A percentile compares a stretch with the other conserved stretches of the same genome.
These are phyloP conservation scores for Nigrograna mackinnonii DNA, from an alignment of 2,329 filamentous ascomycete genomes.

Conservation along the genomic window DNA sequence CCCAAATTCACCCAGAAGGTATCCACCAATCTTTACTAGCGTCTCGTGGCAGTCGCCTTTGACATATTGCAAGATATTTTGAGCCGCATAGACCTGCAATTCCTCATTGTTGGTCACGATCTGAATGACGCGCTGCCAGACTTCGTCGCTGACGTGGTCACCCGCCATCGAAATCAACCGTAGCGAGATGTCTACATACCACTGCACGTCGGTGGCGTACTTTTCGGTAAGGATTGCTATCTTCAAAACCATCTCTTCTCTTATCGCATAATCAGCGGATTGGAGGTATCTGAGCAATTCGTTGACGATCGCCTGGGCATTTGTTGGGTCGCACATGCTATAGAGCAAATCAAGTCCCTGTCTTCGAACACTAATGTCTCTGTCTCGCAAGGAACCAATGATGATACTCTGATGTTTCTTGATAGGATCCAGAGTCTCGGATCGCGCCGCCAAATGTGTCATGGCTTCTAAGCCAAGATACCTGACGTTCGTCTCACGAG, in stretches of 20 bases:
- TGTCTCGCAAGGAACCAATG: slow-evolving; percentile 87
- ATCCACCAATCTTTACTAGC: slow-evolving; percentile 94
- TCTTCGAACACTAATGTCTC: slow-evolving; percentile 94
- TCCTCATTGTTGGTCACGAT: slow-evolving; percentile 99
- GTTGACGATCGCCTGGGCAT: slow-evolving; percentile 88
- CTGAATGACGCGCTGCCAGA: slow-evolving; percentile 98
- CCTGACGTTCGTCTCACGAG: slow-evolving; percentile 93
- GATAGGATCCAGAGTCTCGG: slow-evolving; percentile 94
- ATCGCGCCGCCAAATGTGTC: slow-evolving; percentile 93
- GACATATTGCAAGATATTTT: slow-evolving; percentile 89
- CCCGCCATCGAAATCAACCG: slow-evolving; percentile 94
- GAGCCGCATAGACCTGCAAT: slow-evolving; percentile 92
- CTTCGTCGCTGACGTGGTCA: slow-evolving; percentile 97
- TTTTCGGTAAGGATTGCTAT: slow-evolving; percentile 98
- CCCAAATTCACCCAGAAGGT: slow-evolving; percentile 94
- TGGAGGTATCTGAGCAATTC: slow-evolving; percentile 94
- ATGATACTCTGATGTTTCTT: slow-evolving; percentile 98
- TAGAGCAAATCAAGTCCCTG: slow-evolving; percentile 96
- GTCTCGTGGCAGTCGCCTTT: slow-evolving; percentile 98
- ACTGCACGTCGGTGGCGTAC: slow-evolving; percentile 97
- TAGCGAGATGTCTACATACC: slow-evolving; percentile 98
- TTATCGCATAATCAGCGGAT: slow-evolving; percentile 94
- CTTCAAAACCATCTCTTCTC: slow-evolving; percentile 99
- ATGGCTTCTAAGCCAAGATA: slow-evolving; percentile 96
- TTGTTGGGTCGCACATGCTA: slow-evolving; percentile 99